Evolutionary conservation across 192 early-diverging fungal species (phyloP), one percentile per base, ranked within the genome.

Genomic region (Martensiomyces pterosporus): DNA sequence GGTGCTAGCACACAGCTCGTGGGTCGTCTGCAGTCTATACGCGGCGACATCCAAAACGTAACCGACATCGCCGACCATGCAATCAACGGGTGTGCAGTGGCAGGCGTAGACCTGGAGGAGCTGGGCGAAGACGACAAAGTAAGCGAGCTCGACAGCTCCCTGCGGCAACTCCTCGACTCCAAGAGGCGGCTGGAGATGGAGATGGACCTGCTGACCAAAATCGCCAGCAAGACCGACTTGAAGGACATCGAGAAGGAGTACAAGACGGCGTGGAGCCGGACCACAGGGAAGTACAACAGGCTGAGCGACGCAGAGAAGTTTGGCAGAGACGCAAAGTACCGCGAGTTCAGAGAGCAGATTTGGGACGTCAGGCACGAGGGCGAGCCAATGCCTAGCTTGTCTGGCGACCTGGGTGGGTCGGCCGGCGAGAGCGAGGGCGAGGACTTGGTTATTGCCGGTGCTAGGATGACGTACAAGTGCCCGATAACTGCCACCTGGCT

Each of bases 401-500:
- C 64, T 46, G 44, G 32, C 0, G 55, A 29, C 26, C 35, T 41
- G 2, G 32, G 38, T 4, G 57, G 47, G 2, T 39, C 21, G 0
- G 47, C 32, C 1, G 52, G 51, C 0, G 56, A 47, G 7, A 23
- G 22, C 9, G 44, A 47, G 4, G 60, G 63, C 15, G 66, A 63
- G 39, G 67, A 70, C 24, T 48, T 72, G 55, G 51, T 60, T 4
- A 49, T 72, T 50, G 49, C 56, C 0, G 60, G 61, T 1, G 47
- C 68, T 0, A 22, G 51, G 12, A 22, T 51, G 7, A 64, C 46
- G 41, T 72, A 60, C 57, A 76, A 76, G 49, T 80, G 79, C 32
- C 79, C 79, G 22, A 47, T 80, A 1, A 74, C 79, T 13, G 68
- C 77, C 4, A 62, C 64, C 10, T 78, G 60, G 57, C 67, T 80